These are phyloP conservation scores for Cenococcum geophilum DNA, from an alignment of 495 filamentous ascomycete species.

Conservation along the genomic window DNA sequence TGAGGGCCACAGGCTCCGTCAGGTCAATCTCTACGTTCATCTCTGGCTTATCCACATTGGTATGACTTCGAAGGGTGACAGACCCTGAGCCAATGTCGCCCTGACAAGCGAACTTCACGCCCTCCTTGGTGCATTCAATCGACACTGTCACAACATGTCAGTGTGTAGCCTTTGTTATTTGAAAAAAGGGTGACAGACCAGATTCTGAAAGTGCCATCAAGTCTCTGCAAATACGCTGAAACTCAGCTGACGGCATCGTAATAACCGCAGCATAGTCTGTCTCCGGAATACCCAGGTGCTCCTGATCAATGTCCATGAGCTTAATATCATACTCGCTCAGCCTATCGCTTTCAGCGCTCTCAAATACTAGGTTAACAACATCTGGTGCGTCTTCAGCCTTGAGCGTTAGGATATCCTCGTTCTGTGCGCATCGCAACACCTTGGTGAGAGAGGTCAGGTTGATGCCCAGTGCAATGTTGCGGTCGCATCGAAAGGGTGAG, in stretches of 20 bases:
- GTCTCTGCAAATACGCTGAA: conserved; percentile 91
- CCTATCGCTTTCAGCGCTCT: conserved; percentile 81
- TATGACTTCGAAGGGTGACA: conserved; percentile 83
- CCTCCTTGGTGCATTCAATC: conserved; percentile 95
- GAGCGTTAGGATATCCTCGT: conserved; percentile 89
- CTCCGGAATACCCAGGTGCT: conserved; percentile 96
- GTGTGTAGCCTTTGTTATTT: not conserved
- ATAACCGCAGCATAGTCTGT: conserved; percentile 95
- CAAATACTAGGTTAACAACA: conserved; percentile 90
- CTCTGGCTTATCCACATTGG: conserved; percentile 84
- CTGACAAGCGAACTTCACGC: conserved; percentile 87
- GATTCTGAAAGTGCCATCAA: conserved; percentile 88
- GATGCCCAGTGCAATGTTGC: conserved; percentile 96
- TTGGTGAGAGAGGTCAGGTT: conserved; percentile 95
- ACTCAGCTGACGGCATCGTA: conserved; percentile 81
- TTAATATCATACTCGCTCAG: conserved; percentile 99
- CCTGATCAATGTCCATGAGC: conserved; percentile 99
- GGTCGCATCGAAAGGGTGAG: conserved; percentile 96
- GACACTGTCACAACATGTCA: conserved; percentile 53
- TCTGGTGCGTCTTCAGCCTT: conserved; percentile 98
- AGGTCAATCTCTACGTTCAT: conserved; percentile 83
- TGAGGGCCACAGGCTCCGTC: conserved; percentile 86
- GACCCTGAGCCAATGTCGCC: conserved; percentile 95
- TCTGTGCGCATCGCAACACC: conserved; percentile 89
- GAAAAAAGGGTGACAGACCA: conserved; percentile 50